Percentiles rank a stretch among this genome's conserved stretches.
Conservation (phyloP, 2,329 filamentous ascomycete species). For the Escovopsis sp. region DNA sequence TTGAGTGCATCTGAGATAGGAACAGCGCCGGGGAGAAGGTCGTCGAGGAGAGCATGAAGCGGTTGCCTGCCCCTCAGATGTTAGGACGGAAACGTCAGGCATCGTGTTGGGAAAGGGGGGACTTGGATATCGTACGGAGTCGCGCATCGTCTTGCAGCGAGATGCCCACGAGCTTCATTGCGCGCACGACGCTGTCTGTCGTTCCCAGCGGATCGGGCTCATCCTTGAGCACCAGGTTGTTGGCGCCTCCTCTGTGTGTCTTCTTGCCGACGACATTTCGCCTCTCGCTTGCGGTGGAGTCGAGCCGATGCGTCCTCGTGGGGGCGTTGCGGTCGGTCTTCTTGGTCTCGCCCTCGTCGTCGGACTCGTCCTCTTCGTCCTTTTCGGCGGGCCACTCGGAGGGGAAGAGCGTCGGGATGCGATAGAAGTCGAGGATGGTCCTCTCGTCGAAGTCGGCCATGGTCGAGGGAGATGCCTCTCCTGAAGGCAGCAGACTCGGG, state of each 20-base stretch:
- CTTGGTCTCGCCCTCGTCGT: slow-evolving; percentile 32
- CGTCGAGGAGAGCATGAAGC: slow-evolving; percentile 88
- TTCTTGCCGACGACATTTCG: slow-evolving; percentile 52
- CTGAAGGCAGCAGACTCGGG: no score
- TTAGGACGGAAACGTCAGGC: slow-evolving; percentile 7
- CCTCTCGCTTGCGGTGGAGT: slow-evolving; percentile 55
- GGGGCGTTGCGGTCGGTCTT: slow-evolving; percentile 50
- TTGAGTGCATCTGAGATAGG: slow-evolving; percentile 78
- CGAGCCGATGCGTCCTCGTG: slow-evolving; percentile 72
- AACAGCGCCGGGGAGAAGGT: slow-evolving; percentile 88
- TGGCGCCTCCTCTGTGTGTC: slow-evolving; percentile 47
- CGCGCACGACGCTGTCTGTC: slow-evolving; percentile 70
- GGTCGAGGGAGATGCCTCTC: not conserved
- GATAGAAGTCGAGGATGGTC: slow-evolving; percentile 77
- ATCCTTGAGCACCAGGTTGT: slow-evolving; percentile 74
- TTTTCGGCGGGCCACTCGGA: slow-evolving; percentile 77
- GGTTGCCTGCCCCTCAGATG: slow-evolving; percentile 45
- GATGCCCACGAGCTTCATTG: slow-evolving; percentile 61
- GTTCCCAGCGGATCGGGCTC: slow-evolving; percentile 86
- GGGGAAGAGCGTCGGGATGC: slow-evolving; percentile 63
- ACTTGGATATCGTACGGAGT: slow-evolving; percentile 44
- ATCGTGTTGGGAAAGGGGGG: not conserved
- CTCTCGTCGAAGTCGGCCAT: slow-evolving; percentile 65
- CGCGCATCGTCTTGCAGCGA: slow-evolving; percentile 71
- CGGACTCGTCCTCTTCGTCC: slow-evolving; percentile 51